Evolutionary conservation across 2,329 filamentous ascomycete genomes (phyloP), one percentile per base, ranked within the genome.

Genomic region (Xylariaceae sp.): DNA sequence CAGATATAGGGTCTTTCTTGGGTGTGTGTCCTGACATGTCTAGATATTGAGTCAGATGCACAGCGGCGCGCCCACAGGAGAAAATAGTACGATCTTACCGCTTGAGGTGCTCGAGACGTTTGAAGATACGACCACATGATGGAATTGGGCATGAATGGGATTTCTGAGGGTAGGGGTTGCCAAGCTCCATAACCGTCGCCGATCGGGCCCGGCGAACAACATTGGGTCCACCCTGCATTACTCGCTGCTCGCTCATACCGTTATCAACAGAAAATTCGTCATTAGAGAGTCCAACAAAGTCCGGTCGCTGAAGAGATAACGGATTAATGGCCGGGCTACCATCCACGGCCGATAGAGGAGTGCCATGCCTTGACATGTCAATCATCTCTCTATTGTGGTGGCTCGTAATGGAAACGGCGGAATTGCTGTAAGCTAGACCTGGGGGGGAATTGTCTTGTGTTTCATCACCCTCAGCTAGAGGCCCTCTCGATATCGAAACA

Each of bases 111-210:
- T 99, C 94, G 78, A 99, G 84, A 74, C 94, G 87, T 85, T 99
- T 99, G 83, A 99, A 99, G 59, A 96, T 83, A 68, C 94, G 87
- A 52, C 94, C 94, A 71, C 94, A 99, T 53, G 92, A 95, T 31
- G 94, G 94, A 67, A 99, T 99, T n/a, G 94, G 94, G 77, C 94
- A 99, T 1, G 92, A 97, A 74, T 99, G 94, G 41, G 91, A 96
- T 74, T 99, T 99, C 70, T 95, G 90, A 50, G 94, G 91, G 71
- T 97, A 97, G 11, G 95, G 94, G 34, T 57, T 55, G 35, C 90
- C 91, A 60, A 96, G 83, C 72, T 99, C 94, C 87, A 95, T 95
- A 73, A 95, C 88, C 3, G 94, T 97, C 50, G 94, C 92, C 63
- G 91, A 96, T 62, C 92, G 86, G 61, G 94, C 94, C 67, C 94